These are phyloP conservation scores for Lentinula detonsa DNA, from an alignment of 768 basidiomycete genomes.

Conservation along the genomic window DNA sequence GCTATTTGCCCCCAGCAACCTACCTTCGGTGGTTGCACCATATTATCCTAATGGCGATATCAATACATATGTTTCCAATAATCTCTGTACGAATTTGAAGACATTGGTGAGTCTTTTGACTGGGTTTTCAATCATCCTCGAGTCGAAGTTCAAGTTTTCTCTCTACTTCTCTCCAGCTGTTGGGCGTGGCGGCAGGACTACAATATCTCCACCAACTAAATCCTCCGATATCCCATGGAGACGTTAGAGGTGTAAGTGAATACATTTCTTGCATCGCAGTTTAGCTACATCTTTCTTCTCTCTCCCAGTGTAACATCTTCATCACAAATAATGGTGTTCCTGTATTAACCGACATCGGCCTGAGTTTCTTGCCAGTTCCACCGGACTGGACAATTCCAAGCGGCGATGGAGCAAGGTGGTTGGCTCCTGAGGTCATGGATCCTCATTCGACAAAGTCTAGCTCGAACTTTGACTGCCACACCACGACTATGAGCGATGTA, in stretches of 20 bases:
- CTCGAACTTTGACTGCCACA: neutral
- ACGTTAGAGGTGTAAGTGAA: slow-evolving; percentile 9
- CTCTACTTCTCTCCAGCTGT: neutral
- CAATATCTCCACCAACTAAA: slow-evolving; percentile 1
- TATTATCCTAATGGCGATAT: slow-evolving; percentile 8
- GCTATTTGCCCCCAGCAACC: neutral
- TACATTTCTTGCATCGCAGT: neutral
- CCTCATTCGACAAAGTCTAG: neutral
- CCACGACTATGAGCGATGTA: slow-evolving; percentile 4
- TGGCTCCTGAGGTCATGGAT: slow-evolving; percentile 9
- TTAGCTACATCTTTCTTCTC: neutral
- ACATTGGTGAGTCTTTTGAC: neutral
- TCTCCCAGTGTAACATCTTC: slow-evolving; percentile 4
- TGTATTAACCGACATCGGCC: slow-evolving; percentile 5
- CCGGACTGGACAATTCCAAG: slow-evolving; percentile 8
- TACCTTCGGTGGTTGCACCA: slow-evolving; percentile 1
- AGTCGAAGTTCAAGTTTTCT: neutral
- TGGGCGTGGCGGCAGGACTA: slow-evolving; percentile 3
- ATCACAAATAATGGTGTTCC: slow-evolving; percentile 1
- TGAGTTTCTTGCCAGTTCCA: neutral
- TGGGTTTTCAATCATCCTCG: neutral
- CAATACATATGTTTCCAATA: slow-evolving; percentile 4
- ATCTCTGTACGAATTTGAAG: neutral
- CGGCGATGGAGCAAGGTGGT: slow-evolving; percentile 4
- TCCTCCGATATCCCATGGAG: slow-evolving; percentile 8